These are phyloP conservation scores for Phytopythium chamaehyphon DNA, from an alignment of 352 stramenopile species.

Conservation along the genomic window DNA sequence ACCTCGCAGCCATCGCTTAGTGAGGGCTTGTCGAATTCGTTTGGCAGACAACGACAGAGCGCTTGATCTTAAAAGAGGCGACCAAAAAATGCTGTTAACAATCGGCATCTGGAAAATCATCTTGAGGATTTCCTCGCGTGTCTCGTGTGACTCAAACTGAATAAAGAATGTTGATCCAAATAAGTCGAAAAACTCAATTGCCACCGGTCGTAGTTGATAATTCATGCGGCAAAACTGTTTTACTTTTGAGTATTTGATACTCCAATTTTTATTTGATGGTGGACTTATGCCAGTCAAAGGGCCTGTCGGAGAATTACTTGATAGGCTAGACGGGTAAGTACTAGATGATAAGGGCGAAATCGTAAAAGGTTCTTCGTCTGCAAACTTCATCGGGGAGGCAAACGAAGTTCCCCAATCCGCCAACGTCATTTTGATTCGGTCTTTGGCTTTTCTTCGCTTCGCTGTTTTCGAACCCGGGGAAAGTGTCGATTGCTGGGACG, in stretches of 20 bases:
- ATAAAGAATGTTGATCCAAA: slow-evolving; percentile 69
- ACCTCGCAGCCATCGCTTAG: slow-evolving; percentile 68
- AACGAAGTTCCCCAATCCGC: slow-evolving; percentile 49
- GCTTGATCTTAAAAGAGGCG: slow-evolving; percentile 54
- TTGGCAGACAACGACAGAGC: slow-evolving; percentile 63
- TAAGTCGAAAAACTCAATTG: slow-evolving; percentile 73
- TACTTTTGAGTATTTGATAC: slow-evolving; percentile 56
- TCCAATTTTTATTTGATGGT: slow-evolving; percentile 33
- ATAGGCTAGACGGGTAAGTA: neutral
- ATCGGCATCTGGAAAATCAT: slow-evolving; percentile 76
- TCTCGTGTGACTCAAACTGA: slow-evolving; percentile 45
- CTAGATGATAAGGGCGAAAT: slow-evolving; percentile 28
- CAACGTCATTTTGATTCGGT: slow-evolving; percentile 44
- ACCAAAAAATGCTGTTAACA: slow-evolving; percentile 81
- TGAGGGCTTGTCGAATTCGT: slow-evolving; percentile 58
- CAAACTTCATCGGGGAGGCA: slow-evolving; percentile 23
- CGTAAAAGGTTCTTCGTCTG: slow-evolving; percentile 35
- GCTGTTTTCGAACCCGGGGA: slow-evolving; percentile 3
- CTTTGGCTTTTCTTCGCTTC: slow-evolving; percentile 47
- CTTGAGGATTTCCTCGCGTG: slow-evolving; percentile 69
- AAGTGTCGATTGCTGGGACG: slow-evolving; percentile 3
- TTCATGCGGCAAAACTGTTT: slow-evolving; percentile 79
- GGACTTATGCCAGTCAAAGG: neutral
- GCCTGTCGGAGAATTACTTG: too few species aligned
- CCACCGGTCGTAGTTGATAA: slow-evolving; percentile 72